Conservation (phyloP, 176 grass and related monocot genomes). For the Aegilops umbellulata region DNA sequence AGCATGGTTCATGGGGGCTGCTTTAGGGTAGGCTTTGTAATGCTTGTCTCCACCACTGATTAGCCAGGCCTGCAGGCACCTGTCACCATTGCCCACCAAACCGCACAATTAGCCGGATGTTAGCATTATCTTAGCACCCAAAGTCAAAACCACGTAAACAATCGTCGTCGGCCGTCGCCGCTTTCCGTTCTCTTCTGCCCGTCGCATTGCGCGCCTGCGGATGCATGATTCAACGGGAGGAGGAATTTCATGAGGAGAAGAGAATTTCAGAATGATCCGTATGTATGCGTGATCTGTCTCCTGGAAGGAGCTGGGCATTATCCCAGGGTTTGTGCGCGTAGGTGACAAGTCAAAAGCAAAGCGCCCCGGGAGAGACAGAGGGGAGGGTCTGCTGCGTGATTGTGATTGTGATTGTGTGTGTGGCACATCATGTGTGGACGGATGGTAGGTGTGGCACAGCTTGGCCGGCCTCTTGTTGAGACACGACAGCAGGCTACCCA, state of each 20-base stretch:
- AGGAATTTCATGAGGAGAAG: background rate
- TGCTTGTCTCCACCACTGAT: constrained; percentile 48
- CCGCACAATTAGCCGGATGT: constrained; percentile 38
- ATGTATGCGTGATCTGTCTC: background rate
- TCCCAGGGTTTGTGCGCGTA: constrained; percentile 35
- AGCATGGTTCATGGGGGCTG: constrained; percentile 33
- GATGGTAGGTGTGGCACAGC: constrained; percentile 26
- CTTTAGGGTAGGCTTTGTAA: constrained; percentile 43
- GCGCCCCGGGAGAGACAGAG: constrained; percentile 32
- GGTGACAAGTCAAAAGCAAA: constrained; percentile 58
- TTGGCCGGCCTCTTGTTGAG: constrained; percentile 31
- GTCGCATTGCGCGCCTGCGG: background rate
- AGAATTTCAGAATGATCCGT: background rate
- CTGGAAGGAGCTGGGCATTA: background rate
- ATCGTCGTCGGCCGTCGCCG: constrained; percentile 17
- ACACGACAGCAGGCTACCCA: constrained; percentile 25
- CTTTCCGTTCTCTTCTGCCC: constrained; percentile 35
- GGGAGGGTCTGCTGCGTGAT: background rate
- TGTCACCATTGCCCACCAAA: constrained; percentile 47
- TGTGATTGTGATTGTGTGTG: constrained; percentile 1
- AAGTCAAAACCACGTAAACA: constrained; percentile 69
- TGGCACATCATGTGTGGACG: constrained; percentile 2
- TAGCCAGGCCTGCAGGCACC: constrained; percentile 30
- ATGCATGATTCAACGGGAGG: constrained; percentile 14
- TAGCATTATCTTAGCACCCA: constrained; percentile 34